A percentile compares a stretch with the other conserved stretches of the same genome.
These are phyloP conservation scores for Atkinsonella hypoxylon DNA, from an alignment of 2,329 filamentous ascomycete genomes.

Conservation along the genomic window DNA sequence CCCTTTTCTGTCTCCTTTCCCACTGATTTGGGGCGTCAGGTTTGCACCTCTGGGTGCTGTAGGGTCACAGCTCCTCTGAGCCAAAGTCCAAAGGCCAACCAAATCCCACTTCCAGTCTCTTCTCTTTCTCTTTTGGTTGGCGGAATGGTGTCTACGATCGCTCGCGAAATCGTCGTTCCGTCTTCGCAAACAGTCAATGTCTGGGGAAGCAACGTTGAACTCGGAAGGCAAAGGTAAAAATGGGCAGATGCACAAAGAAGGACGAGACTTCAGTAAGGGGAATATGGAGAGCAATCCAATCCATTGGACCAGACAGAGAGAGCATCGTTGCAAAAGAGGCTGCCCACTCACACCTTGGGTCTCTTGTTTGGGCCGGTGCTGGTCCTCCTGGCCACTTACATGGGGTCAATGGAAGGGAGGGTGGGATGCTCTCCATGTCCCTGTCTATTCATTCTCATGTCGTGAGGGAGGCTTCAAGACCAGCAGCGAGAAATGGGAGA, in stretches of 20 bases:
- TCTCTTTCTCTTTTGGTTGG: background rate
- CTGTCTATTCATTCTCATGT: too few relatives aligned
- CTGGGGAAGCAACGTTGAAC: background rate
- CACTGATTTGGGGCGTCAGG: background rate
- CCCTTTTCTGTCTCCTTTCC: background rate
- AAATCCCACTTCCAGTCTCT: background rate
- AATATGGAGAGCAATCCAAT: background rate
- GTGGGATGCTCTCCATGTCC: background rate
- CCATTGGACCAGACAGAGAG: conserved; percentile 1
- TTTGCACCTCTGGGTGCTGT: background rate
- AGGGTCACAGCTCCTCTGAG: background rate
- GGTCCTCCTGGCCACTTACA: background rate
- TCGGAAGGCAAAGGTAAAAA: background rate
- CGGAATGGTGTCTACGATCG: background rate
- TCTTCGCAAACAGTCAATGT: background rate
- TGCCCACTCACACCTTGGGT: conserved; percentile 3
- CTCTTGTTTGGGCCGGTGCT: conserved; percentile 6
- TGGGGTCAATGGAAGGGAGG: background rate
- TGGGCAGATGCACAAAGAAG: background rate
- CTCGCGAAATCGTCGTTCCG: background rate
- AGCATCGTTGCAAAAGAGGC: background rate
- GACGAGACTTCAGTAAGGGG: background rate
- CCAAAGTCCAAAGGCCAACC: background rate
- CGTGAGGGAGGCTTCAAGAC: background rate
- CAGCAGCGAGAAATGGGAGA: conserved; percentile 6